Evolutionary conservation across 1,139 yeast species (phyloP), one percentile per base, ranked within the genome.

Genomic region (Zygosaccharomyces pseudobailii): DNA sequence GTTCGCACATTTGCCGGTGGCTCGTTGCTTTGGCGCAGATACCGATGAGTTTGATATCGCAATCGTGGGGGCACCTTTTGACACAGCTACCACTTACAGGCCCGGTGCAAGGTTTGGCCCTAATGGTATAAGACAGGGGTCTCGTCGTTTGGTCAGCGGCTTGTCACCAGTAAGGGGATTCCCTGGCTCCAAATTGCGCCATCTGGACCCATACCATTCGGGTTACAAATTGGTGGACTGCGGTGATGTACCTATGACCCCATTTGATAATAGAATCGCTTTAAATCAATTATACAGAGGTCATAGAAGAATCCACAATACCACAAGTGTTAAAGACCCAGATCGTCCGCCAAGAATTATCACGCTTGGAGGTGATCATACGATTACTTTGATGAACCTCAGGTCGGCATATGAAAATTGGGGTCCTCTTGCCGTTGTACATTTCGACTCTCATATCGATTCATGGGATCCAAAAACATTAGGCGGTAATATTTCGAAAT

Each of bases 21-120:
- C 46, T 10, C 49, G 47, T 22, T 53, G 56, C 36, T 52, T 52
- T 38, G 35, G 31, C 13, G 27, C 40, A 3, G 45, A 39, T 23
- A 36, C 45, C 19, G 38, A 36, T 20, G 24, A 38, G 23, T 47
- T 40, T 30, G 55, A 52, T 33, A 58, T 62, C 38, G 81, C 79
- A 2, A 55, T 79, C 20, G 72, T 79, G 48, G 84, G 84, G 3
- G 80, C 78, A 8, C 83, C 84, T 5, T 79, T 78, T 55, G 84
- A 79, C 54, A 76, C 82, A 1, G 83, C 82, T 13, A 74, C 74
- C 2, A 73, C 82, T 2, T 79, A 76, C 57, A 66, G 84, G 51
- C 79, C 83, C 1, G 84, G 84, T n/a, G 79, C 84, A 13, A 64
- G 84, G 48, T 79, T 79, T 66, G 84, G 83, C 2, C 84, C 84